Percentiles rank a stretch among this genome's conserved stretches.
Evolutionary conservation across 73 alveolate genomes (phyloP).

Genomic region (Blepharisma stoltei): DNA sequence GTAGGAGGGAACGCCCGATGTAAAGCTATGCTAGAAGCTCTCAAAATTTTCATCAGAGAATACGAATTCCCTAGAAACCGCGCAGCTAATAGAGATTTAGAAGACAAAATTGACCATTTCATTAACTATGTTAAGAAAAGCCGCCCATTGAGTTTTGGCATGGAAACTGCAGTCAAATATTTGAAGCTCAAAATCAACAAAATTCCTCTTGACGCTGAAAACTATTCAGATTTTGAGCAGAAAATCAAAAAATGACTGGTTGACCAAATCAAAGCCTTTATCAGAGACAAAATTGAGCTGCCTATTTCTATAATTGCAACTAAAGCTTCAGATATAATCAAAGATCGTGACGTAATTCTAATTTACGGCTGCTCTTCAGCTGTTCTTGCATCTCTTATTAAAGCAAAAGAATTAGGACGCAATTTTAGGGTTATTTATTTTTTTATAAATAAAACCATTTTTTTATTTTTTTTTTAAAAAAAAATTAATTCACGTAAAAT

Average conservation of each 20-base stretch:
- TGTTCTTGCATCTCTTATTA: not conserved
- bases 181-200: not conserved
- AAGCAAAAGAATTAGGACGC: not conserved
- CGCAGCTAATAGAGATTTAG: slow-evolving; percentile 10
- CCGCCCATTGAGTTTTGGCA: not conserved
- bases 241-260: not conserved
- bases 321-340: slow-evolving; percentile 6
- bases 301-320: not conserved
- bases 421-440: slow-evolving; percentile 23
- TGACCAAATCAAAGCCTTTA: not conserved
- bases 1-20: slow-evolving; percentile 14
- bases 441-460: too few relatives aligned
- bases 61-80: not conserved
- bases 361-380: slow-evolving; percentile 17
- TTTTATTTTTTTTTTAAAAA: too few relatives aligned
- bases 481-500: too few relatives aligned
- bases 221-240: not conserved
- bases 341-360: slow-evolving; percentile 21
- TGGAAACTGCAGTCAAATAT: slow-evolving; percentile 24
- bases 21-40: slow-evolving; percentile 10
- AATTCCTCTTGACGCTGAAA: not conserved
- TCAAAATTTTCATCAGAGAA: slow-evolving; percentile 3
- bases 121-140: not conserved
- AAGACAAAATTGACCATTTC: slow-evolving; percentile 6
- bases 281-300: slow-evolving; percentile 18